Conservation (phyloP, 495 filamentous ascomycete genomes). For the Aspergillus haitiensis region DNA sequence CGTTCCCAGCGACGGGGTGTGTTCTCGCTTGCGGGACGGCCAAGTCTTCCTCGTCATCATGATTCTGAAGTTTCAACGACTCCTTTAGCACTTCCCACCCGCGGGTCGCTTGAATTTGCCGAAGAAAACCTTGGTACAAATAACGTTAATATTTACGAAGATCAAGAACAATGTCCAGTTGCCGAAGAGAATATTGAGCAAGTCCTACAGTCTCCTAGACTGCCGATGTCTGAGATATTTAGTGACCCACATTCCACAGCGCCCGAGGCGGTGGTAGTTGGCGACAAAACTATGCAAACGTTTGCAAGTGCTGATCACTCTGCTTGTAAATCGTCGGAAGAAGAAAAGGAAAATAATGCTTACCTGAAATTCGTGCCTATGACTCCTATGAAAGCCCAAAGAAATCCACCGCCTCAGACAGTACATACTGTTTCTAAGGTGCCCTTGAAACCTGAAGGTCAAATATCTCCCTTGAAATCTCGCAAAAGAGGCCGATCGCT, state of each 20-base stretch:
- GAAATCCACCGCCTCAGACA: constrained; percentile 36
- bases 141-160: constrained; percentile 19
- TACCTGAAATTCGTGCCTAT: constrained; percentile 32
- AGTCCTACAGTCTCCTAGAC: constrained; percentile 5
- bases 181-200: constrained; percentile 1
- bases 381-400: constrained; percentile 34
- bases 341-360: constrained; percentile 38
- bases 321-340: constrained; percentile 16
- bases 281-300: constrained; percentile 7
- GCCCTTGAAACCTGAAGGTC: constrained; percentile 67
- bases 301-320: constrained; percentile 4
- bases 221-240: constrained; percentile 21
- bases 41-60: background rate
- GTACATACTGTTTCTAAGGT: constrained; percentile 76
- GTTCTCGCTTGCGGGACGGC: constrained; percentile 46
- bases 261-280: background rate
- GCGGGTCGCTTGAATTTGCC: background rate
- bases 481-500: constrained; percentile 55
- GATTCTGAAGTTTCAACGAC: background rate
- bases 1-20: constrained; percentile 41
- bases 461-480: constrained; percentile 58
- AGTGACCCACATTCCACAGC: constrained; percentile 2
- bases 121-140: background rate
- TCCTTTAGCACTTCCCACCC: background rate
- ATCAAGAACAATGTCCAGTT: constrained; percentile 10